These are phyloP conservation scores for Suhomyces sp. DNA, from an alignment of 805 yeast genomes.

Conservation along the genomic window DNA sequence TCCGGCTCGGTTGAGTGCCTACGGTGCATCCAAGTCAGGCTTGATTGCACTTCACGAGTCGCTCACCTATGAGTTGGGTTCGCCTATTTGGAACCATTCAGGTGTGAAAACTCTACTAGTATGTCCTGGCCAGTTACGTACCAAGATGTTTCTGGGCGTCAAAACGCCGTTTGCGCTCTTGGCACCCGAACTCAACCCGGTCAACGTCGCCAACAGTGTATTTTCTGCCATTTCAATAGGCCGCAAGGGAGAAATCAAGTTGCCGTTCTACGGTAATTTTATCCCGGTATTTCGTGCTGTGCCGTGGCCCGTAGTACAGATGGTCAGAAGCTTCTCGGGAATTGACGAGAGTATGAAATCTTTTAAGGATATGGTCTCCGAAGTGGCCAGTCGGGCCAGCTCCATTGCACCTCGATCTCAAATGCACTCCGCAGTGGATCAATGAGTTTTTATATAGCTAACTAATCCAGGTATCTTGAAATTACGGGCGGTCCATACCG, in stretches of 20 bases:
- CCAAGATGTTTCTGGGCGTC: slow-evolving; percentile 71
- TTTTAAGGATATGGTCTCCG: slow-evolving; percentile 15
- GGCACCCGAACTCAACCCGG: slow-evolving; percentile 82
- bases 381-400: slow-evolving; percentile 11
- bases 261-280: slow-evolving; percentile 75
- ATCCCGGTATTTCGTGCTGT: slow-evolving; percentile 67
- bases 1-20: slow-evolving; percentile 77
- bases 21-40: slow-evolving; percentile 91
- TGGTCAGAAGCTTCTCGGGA: slow-evolving; percentile 57
- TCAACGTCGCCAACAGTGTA: slow-evolving; percentile 58
- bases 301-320: slow-evolving; percentile 68
- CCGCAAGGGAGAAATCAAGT: slow-evolving; percentile 60
- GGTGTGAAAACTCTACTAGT: slow-evolving; percentile 73
- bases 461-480: not conserved
- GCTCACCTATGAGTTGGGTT: slow-evolving; percentile 64
- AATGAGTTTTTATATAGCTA: not conserved
- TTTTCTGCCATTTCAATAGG: slow-evolving; percentile 58
- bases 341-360: slow-evolving; percentile 55
- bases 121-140: slow-evolving; percentile 84
- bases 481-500: not conserved
- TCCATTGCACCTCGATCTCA: not conserved
- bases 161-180: slow-evolving; percentile 67
- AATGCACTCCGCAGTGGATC: not conserved
- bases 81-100: slow-evolving; percentile 40
- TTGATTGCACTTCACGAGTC: slow-evolving; percentile 82